Percentiles rank a stretch among this genome's conserved stretches.
phyloP scores from a whole-genome alignment of 257 asterid species.

The Anisodus tanguticus region DNA sequence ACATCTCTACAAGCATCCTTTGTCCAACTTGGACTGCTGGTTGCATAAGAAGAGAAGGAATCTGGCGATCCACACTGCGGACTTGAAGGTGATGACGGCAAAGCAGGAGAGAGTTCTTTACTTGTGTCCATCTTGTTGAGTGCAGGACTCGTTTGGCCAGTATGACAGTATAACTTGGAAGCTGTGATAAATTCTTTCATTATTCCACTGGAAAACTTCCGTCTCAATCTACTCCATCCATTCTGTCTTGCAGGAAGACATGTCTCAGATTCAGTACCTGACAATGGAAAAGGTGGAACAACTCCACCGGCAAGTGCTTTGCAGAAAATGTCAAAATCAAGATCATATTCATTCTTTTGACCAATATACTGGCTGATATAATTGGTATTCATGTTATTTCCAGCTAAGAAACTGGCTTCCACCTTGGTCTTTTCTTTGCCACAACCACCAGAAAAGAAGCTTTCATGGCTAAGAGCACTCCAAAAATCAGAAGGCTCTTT shows the following conservation, averaged over 20 bases:
- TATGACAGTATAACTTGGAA: conserved; percentile 45
- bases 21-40: conserved; percentile 50
- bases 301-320: conserved; percentile 78
- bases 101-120: conserved; percentile 44
- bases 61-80: conserved; percentile 49
- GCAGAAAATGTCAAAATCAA: conserved; percentile 73
- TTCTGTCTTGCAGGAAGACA: conserved; percentile 69
- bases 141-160: conserved; percentile 35
- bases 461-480: conserved; percentile 57
- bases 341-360: conserved; percentile 64
- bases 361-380: conserved; percentile 27
- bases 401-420: conserved; percentile 32
- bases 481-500: conserved; percentile 81
- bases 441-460: conserved; percentile 23
- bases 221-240: conserved; percentile 77
- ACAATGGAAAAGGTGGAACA: conserved; percentile 68
- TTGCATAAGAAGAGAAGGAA: conserved; percentile 52
- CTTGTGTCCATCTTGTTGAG: conserved; percentile 37
- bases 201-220: conserved; percentile 51
- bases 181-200: conserved; percentile 55
- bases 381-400: conserved; percentile 26
- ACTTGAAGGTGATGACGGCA: conserved; percentile 49
- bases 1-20: conserved; percentile 32
- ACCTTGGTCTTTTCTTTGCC: conserved; percentile 31
- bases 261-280: conserved; percentile 63